Percentiles rank a stretch among this genome's conserved stretches.
phyloP scores from a whole-genome alignment of 148 eudicot genomes.

The Rhododendron ferrugineum region DNA sequence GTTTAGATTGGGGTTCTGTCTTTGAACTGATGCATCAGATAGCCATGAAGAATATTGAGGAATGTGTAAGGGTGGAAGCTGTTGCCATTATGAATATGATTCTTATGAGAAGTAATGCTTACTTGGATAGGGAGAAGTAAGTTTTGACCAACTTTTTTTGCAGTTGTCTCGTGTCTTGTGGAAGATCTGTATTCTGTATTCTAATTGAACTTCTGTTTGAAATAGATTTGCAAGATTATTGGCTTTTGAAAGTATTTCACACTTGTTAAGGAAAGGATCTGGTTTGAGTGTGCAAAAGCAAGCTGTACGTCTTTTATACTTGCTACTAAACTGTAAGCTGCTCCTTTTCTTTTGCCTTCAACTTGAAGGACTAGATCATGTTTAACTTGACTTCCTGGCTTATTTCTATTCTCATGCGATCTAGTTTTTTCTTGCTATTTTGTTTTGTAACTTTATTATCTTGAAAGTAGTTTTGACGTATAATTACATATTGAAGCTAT shows the following conservation, averaged over 20 bases:
- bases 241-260: conserved; percentile 51
- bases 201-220: conserved; percentile 15
- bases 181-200: conserved; percentile 4
- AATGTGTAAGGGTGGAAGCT: conserved; percentile 20
- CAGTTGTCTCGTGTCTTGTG: conserved; percentile 3
- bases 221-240: conserved; percentile 52
- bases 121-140: conserved; percentile 67
- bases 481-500: not conserved
- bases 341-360: not conserved
- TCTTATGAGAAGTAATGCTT: conserved; percentile 50
- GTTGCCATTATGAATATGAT: conserved; percentile 24
- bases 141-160: conserved; percentile 15
- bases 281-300: conserved; percentile 61
- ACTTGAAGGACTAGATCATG: not conserved
- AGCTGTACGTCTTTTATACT: conserved; percentile 63
- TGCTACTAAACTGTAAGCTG: conserved; percentile 79
- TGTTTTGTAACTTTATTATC: not conserved
- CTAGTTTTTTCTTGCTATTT: not conserved
- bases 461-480: not conserved
- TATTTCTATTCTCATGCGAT: not conserved
- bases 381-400: not conserved
- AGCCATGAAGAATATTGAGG: conserved; percentile 14
- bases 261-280: conserved; percentile 56
- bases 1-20: conserved; percentile 20
- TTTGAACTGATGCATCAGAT: conserved; percentile 20